Conservation (phyloP, 2,329 filamentous ascomycete genomes). For the Bipolaris victoriae region DNA sequence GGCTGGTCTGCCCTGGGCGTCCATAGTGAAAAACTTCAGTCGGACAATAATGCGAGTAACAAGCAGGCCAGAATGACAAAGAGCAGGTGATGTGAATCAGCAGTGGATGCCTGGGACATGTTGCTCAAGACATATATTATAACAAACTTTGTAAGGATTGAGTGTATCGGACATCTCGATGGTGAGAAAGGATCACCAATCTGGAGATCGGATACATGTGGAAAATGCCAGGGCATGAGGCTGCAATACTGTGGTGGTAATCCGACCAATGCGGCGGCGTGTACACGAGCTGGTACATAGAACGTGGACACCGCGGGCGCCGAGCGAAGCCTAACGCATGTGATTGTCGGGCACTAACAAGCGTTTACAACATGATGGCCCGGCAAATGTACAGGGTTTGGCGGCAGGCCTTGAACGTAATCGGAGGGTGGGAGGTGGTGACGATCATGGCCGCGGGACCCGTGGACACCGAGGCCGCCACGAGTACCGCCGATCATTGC, state of each 20-base stretch:
- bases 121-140: not conserved
- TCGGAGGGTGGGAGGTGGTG: not conserved
- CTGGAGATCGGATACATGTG: constrained; percentile 1
- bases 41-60: not conserved
- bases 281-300: not conserved
- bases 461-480: not conserved
- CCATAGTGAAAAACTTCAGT: not conserved
- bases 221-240: not conserved
- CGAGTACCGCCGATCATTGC: not conserved
- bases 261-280: not conserved
- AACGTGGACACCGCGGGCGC: not conserved
- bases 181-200: not conserved
- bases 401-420: not conserved
- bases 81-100: not conserved
- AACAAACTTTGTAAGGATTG: too few relatives aligned
- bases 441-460: not conserved
- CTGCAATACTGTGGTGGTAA: not conserved
- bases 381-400: not conserved
- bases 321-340: not conserved
- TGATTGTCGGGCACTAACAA: not conserved
- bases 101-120: not conserved
- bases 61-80: not conserved
- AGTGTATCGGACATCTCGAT: constrained; percentile 1
- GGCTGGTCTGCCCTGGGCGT: not conserved
- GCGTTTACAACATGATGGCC: not conserved